Conservation (phyloP, 2,329 filamentous ascomycete genomes). For the Leptographium galeiforme region DNA sequence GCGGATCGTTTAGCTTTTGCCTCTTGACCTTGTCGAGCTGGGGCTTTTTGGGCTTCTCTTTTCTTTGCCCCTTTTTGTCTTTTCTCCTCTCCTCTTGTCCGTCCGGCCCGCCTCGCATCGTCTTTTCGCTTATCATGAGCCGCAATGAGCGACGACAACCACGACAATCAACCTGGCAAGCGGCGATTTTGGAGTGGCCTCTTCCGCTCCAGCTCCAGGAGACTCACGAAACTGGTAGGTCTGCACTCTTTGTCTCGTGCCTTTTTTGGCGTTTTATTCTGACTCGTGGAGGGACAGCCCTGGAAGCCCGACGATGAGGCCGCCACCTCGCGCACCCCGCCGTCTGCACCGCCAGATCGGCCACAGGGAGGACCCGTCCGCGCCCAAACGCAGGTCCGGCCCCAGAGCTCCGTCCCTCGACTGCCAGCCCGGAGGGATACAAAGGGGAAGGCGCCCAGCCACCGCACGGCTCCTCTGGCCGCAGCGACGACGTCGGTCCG, state of each 20-base stretch:
- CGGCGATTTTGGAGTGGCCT: conserved; percentile 33
- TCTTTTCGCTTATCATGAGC: conserved; percentile 1
- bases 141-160: conserved; percentile 13
- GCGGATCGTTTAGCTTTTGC: not conserved
- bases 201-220: conserved; percentile 31
- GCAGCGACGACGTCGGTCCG: not conserved
- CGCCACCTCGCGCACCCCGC: not conserved
- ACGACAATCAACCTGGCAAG: conserved; percentile 25
- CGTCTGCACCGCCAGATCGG: not conserved
- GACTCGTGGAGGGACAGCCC: conserved; percentile 7
- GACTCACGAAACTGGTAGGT: conserved; percentile 22
- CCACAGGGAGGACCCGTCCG: not conserved
- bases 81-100: not conserved
- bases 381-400: not conserved
- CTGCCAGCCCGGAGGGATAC: not conserved
- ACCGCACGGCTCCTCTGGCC: not conserved
- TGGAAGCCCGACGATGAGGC: conserved; percentile 19
- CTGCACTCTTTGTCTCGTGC: too few species aligned
- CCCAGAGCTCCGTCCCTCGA: not conserved
- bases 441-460: not conserved
- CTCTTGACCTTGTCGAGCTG: not conserved
- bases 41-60: not conserved
- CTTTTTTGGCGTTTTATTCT: not conserved
- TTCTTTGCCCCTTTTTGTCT: not conserved
- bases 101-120: not conserved